These are phyloP conservation scores for Helichrysum umbraculigerum DNA, from an alignment of 129 eudicot genomes.

Conservation along the genomic window DNA sequence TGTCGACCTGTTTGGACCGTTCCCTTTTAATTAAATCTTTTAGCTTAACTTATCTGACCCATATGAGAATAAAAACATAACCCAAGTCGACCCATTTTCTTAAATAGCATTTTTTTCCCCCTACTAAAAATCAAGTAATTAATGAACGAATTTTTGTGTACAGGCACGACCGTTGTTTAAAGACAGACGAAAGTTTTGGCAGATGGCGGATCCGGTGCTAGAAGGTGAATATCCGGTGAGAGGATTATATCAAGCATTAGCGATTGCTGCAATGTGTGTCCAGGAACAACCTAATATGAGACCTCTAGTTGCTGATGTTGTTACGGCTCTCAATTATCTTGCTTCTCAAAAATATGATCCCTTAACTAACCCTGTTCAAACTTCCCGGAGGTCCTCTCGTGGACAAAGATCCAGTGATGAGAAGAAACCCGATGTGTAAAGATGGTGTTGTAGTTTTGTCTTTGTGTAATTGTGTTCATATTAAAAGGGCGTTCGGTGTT, in stretches of 20 bases:
- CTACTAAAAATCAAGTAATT: background rate
- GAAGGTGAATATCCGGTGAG: conserved; percentile 80
- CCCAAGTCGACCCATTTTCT: background rate
- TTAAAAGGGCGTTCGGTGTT: conserved; percentile 35
- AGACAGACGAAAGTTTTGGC: conserved; percentile 81
- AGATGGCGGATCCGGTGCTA: conserved; percentile 83
- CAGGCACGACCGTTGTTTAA: conserved; percentile 87
- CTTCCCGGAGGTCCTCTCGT: conserved; percentile 36
- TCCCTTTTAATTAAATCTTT: background rate
- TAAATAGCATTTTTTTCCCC: background rate
- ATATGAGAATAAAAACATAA: background rate
- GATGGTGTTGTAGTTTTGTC: conserved; percentile 31
- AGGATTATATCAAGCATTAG: conserved; percentile 92
- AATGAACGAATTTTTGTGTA: background rate
- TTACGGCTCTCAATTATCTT: conserved; percentile 83
- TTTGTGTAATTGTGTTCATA: conserved; percentile 24
- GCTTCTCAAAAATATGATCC: conserved; percentile 81
- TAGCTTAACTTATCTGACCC: background rate
- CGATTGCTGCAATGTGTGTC: conserved; percentile 96
- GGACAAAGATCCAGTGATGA: conserved; percentile 30
- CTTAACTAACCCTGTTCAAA: conserved; percentile 26
- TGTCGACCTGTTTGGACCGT: background rate
- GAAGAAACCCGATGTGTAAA: conserved; percentile 30
- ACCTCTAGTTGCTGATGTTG: conserved; percentile 90
- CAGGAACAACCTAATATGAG: conserved; percentile 91